These are phyloP conservation scores for Guadua angustifolia DNA, from an alignment of 176 grass and related monocot species.

Conservation along the genomic window DNA sequence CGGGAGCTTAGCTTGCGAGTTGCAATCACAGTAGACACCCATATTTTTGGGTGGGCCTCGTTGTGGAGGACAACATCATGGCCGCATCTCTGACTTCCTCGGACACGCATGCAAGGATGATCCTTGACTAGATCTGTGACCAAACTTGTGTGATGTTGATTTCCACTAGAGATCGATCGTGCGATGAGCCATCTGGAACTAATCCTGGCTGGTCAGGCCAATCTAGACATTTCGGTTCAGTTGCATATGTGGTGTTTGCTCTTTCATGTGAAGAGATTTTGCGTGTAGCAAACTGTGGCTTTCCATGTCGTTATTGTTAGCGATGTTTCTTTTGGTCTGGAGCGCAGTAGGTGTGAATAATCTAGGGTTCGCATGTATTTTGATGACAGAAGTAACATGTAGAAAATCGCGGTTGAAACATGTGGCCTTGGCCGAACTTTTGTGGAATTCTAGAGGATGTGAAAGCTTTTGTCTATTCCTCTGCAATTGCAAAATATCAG, in stretches of 20 bases:
- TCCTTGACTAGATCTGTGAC: background rate
- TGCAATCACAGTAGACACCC: slow-evolving; percentile 3
- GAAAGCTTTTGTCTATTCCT: background rate
- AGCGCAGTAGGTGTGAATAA: background rate
- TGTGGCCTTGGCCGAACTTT: background rate
- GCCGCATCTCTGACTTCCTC: background rate
- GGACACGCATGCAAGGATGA: background rate
- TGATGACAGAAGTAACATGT: background rate
- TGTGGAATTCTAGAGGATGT: background rate
- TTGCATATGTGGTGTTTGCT: background rate
- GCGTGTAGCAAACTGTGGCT: background rate
- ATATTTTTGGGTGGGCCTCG: background rate
- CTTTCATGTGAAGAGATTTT: background rate
- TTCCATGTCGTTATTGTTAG: background rate
- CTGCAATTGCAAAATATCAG: background rate
- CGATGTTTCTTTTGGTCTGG: background rate
- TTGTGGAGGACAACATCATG: background rate
- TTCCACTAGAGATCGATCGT: background rate
- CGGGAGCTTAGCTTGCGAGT: background rate
- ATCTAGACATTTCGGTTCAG: background rate
- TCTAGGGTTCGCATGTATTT: background rate
- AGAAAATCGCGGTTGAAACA: background rate
- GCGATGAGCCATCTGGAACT: slow-evolving; percentile 6
- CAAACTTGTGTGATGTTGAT: slow-evolving; percentile 13
- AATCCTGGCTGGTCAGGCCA: background rate